A percentile compares a stretch with the other conserved stretches of the same genome.
Evolutionary conservation across 2,329 filamentous ascomycete species (phyloP).

Genomic region (Apiospora hydei): DNA sequence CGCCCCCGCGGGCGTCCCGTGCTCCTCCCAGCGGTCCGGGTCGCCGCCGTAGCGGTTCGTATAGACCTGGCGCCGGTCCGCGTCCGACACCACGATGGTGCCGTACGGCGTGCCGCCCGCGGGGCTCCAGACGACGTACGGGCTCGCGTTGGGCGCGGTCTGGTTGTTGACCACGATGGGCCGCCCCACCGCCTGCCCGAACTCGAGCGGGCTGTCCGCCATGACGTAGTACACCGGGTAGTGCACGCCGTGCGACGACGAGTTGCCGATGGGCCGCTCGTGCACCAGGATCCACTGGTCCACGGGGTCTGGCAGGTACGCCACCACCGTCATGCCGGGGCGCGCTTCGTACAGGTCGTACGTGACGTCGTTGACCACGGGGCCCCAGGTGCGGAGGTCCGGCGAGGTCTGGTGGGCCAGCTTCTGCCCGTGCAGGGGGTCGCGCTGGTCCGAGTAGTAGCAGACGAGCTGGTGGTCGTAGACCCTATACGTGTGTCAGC

Average conservation of each 20-base stretch:
- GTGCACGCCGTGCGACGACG: slow-evolving; percentile 41
- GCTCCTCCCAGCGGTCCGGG: slow-evolving; percentile 46
- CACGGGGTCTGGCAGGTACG: slow-evolving; percentile 56
- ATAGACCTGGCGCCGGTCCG: slow-evolving; percentile 48
- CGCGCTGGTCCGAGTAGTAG: slow-evolving; percentile 76
- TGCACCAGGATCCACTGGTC: slow-evolving; percentile 64
- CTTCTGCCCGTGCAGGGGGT: slow-evolving; percentile 71
- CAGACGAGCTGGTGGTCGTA: slow-evolving; percentile 65
- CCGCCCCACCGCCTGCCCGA: slow-evolving; percentile 42
- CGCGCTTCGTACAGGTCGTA: slow-evolving; percentile 67
- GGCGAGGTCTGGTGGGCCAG: slow-evolving; percentile 68
- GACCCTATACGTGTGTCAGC: slow-evolving; percentile 42
- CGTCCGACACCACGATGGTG: slow-evolving; percentile 52
- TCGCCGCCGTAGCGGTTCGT: slow-evolving; percentile 51
- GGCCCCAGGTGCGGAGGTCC: slow-evolving; percentile 66
- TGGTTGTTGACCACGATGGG: slow-evolving; percentile 42
- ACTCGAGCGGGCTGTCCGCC: slow-evolving; percentile 46
- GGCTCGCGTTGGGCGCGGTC: slow-evolving; percentile 47
- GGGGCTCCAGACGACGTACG: slow-evolving; percentile 53
- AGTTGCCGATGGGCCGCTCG: slow-evolving; percentile 40
- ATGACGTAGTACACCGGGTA: slow-evolving; percentile 57
- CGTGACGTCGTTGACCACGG: slow-evolving; percentile 65
- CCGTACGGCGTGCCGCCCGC: slow-evolving; percentile 51
- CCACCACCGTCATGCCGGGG: slow-evolving; percentile 72
- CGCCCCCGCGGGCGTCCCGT: slow-evolving; percentile 34